A percentile compares a stretch with the other conserved stretches of the same genome.
These are phyloP conservation scores for Prunus persica DNA, from an alignment of 306 rosid species.

Conservation along the genomic window Prunus_persica_NCBIv2 NC_034014.1:14374501-14375000, in stretches of 20 bases:
- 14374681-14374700: too few relatives aligned
- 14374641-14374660: neutral
- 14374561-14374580: neutral
- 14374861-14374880: constrained; percentile 86
- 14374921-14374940: too few relatives aligned
- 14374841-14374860: constrained; percentile 77
- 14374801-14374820: constrained; percentile 25
- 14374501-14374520: too few relatives aligned
- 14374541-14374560: too few relatives aligned
- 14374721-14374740: too few relatives aligned
- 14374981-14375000: too few relatives aligned
- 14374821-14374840: constrained; percentile 35
- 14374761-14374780: constrained; percentile 60
- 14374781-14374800: constrained; percentile 63
- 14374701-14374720: too few relatives aligned
- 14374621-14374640: neutral
- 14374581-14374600: neutral
- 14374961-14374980: too few relatives aligned
- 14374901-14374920: neutral
- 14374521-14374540: too few relatives aligned
- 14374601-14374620: neutral
- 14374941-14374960: too few relatives aligned
- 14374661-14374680: constrained; percentile 13
- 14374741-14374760: neutral
- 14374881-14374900: constrained; percentile 20